phyloP scores from a whole-genome alignment of 2,329 filamentous ascomycete species.

The Nectriaceae sp. region DNA sequence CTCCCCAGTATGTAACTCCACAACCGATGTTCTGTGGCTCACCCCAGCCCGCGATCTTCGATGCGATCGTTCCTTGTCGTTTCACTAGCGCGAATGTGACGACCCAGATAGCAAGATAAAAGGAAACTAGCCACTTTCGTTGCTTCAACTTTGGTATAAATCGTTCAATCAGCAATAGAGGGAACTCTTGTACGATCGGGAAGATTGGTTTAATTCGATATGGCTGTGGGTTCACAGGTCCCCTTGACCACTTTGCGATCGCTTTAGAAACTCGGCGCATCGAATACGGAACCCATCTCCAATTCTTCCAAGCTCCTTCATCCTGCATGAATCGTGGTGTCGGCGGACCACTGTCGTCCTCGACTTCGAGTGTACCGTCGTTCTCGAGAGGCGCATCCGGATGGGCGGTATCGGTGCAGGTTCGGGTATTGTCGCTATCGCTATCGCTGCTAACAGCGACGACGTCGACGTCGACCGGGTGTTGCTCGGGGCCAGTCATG shows the following conservation, averaged over 20 bases:
- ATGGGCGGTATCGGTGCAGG: constrained; percentile 30
- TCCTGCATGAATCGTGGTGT: constrained; percentile 65
- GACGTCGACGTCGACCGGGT: constrained; percentile 23
- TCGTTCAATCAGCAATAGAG: constrained; percentile 62
- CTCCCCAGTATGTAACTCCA: constrained; percentile 68
- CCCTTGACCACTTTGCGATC: constrained; percentile 52
- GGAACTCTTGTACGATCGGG: constrained; percentile 67
- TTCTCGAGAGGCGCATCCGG: constrained; percentile 46
- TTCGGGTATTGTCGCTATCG: constrained; percentile 10
- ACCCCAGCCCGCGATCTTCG: constrained; percentile 69
- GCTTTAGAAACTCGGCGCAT: constrained; percentile 48
- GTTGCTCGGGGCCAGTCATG: constrained; percentile 37
- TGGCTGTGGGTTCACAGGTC: constrained; percentile 54
- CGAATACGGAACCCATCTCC: constrained; percentile 62
- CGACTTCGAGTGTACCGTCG: constrained; percentile 45
- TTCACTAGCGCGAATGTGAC: constrained; percentile 69
- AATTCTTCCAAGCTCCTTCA: constrained; percentile 46
- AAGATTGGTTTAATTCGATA: constrained; percentile 60
- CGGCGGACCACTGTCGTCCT: constrained; percentile 43
- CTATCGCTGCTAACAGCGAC: constrained; percentile 17
- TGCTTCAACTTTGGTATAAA: constrained; percentile 62
- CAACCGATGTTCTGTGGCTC: constrained; percentile 67
- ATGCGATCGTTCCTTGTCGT: constrained; percentile 58
- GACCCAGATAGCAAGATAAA: constrained; percentile 68
- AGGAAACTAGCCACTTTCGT: constrained; percentile 58